Evolutionary conservation across 352 stramenopile genomes (phyloP).

Genomic region (Aphanomyces cochlioides): DNA sequence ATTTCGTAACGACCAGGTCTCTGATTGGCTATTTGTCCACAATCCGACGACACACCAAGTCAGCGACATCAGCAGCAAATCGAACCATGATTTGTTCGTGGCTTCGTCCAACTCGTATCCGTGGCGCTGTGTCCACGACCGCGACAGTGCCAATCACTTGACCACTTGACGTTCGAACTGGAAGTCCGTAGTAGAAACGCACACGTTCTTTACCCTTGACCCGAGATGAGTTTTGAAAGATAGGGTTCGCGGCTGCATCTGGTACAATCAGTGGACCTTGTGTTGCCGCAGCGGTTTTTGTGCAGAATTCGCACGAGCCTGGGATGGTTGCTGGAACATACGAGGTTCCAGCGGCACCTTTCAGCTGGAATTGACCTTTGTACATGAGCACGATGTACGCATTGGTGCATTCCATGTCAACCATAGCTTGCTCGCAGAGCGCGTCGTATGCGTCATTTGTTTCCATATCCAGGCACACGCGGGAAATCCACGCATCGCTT

Average conservation of each 20-base stretch:
- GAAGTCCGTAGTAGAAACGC: slow-evolving; percentile 21
- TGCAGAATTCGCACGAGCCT: slow-evolving; percentile 7
- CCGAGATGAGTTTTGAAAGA: slow-evolving; percentile 23
- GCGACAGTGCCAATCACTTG: slow-evolving; percentile 17
- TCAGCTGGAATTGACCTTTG: slow-evolving; percentile 29
- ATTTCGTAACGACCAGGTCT: too few relatives aligned
- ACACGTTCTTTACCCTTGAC: slow-evolving; percentile 15
- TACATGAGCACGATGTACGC: slow-evolving; percentile 25
- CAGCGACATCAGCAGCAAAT: slow-evolving; percentile 14
- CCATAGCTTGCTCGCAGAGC: slow-evolving; percentile 15
- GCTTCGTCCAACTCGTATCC: slow-evolving; percentile 15
- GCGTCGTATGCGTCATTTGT: slow-evolving; percentile 22
- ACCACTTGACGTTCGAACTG: neutral
- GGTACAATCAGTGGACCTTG: slow-evolving; percentile 20
- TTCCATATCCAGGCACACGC: slow-evolving; percentile 17
- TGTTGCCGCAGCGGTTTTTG: neutral
- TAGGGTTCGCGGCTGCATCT: slow-evolving; percentile 12
- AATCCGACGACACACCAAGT: neutral
- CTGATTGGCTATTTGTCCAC: too few relatives aligned
- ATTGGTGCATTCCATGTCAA: slow-evolving; percentile 19
- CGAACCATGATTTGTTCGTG: slow-evolving; percentile 18
- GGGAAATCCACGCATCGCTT: neutral
- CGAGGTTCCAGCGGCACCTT: slow-evolving; percentile 16
- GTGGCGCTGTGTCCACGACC: slow-evolving; percentile 9
- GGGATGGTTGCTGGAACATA: slow-evolving; percentile 25